These are phyloP conservation scores for Phytophthora tentaculata DNA, from an alignment of 352 stramenopile species.

Conservation along the genomic window DNA sequence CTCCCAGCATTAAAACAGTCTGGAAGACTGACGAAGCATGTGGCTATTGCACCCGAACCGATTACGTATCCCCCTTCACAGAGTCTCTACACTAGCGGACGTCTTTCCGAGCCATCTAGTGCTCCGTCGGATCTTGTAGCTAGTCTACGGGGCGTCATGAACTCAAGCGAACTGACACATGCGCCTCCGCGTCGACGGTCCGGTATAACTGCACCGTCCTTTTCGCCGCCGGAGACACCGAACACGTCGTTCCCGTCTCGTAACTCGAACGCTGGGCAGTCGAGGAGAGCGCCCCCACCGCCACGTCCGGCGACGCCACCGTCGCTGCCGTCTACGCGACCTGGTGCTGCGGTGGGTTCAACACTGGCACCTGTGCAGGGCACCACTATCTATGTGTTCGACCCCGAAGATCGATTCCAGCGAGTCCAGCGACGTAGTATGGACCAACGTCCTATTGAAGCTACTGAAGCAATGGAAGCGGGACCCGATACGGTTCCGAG, in stretches of 20 bases:
- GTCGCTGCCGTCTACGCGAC: slow-evolving; percentile 8
- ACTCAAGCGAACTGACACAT: slow-evolving; percentile 68
- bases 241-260: slow-evolving; percentile 9
- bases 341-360: slow-evolving; percentile 1
- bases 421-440: slow-evolving; percentile 41
- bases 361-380: slow-evolving; percentile 25
- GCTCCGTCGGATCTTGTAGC: slow-evolving; percentile 60
- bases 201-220: slow-evolving; percentile 8
- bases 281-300: slow-evolving; percentile 20
- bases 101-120: slow-evolving; percentile 27
- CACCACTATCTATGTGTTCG: slow-evolving; percentile 58
- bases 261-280: slow-evolving; percentile 1
- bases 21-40: slow-evolving; percentile 29
- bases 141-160: slow-evolving; percentile 74
- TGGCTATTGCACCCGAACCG: slow-evolving; percentile 22
- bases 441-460: slow-evolving; percentile 9
- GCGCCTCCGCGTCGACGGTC: slow-evolving; percentile 39
- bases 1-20: slow-evolving; percentile 20
- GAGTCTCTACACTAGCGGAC: slow-evolving; percentile 8
- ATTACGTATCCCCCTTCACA: slow-evolving; percentile 11
- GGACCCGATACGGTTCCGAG: slow-evolving; percentile 10
- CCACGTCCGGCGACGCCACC: slow-evolving; percentile 23
- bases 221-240: slow-evolving; percentile 23
- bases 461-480: background rate
- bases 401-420: slow-evolving; percentile 46